Evolutionary conservation across 176 grass and related monocot species (phyloP).

Genomic region (Otatea glauca): DNA sequence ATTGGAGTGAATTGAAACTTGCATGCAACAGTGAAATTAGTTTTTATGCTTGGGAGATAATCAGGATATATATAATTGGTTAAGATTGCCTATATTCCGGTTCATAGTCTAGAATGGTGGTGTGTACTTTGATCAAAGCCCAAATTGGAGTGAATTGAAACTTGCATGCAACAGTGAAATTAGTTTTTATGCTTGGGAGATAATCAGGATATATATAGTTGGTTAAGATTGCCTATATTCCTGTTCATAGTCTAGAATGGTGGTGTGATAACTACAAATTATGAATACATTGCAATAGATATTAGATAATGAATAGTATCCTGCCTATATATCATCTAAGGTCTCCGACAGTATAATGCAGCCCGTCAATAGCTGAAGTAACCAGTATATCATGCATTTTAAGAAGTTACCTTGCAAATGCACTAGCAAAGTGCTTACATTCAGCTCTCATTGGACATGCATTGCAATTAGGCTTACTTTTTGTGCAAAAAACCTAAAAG

Average conservation of each 20-base stretch:
- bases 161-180: neutral
- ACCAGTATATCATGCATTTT: constrained; percentile 20
- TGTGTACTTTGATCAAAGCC: neutral
- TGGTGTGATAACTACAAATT: neutral
- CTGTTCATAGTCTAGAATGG: neutral
- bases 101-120: neutral
- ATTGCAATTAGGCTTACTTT: constrained; percentile 94
- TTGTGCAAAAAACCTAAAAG: constrained; percentile 80
- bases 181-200: constrained; percentile 1
- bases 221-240: neutral
- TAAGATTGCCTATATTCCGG: neutral
- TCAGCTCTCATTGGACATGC: constrained; percentile 91
- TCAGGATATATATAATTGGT: neutral
- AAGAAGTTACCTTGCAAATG: constrained; percentile 74
- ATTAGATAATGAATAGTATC: neutral
- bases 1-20: neutral
- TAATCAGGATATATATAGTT: neutral
- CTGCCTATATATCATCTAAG: neutral
- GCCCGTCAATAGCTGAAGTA: constrained; percentile 4
- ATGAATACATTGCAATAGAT: neutral
- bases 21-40: neutral
- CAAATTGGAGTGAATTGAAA: neutral
- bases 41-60: neutral
- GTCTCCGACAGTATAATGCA: neutral
- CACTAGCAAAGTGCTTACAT: constrained; percentile 94